Percentiles rank a stretch among this genome's conserved stretches.
Evolutionary conservation across 2,329 filamentous ascomycete genomes (phyloP).

Genomic region (Xylariaceae sp.): DNA sequence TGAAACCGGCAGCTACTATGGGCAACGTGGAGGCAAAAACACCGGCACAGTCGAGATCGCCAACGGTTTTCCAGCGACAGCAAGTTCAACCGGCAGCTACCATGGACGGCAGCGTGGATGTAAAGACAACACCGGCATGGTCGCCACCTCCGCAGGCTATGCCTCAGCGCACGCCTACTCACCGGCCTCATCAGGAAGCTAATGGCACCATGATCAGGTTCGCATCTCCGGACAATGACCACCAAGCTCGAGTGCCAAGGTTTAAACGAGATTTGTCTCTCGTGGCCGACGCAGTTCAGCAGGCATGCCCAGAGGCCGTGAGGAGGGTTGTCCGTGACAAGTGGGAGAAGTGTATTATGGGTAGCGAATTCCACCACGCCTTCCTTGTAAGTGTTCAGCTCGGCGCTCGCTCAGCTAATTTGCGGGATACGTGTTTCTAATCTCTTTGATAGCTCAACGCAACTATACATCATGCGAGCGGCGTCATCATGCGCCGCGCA

Average conservation of each 20-base stretch:
- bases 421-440: not conserved
- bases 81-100: no score
- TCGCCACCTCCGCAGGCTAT: not conserved
- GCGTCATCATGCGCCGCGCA: constrained; percentile 33
- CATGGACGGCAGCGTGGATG: no score
- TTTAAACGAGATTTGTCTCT: constrained; percentile 36
- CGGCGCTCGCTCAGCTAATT: not conserved
- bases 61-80: no score
- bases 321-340: constrained; percentile 45
- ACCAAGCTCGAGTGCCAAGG: constrained; percentile 25
- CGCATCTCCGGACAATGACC: constrained; percentile 9
- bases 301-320: constrained; percentile 40
- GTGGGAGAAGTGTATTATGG: constrained; percentile 45
- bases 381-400: constrained; percentile 42
- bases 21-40: no score
- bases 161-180: not conserved
- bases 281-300: constrained; percentile 36
- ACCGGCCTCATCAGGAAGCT: not conserved
- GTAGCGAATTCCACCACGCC: constrained; percentile 47
- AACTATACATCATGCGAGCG: constrained; percentile 39
- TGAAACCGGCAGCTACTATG: no score
- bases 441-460: constrained; percentile 51
- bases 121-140: no score
- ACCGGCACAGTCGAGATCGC: no score
- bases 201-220: constrained; percentile 3